Conservation (phyloP, 192 early-diverging fungal genomes). For the Coemansia sp. region DNA sequence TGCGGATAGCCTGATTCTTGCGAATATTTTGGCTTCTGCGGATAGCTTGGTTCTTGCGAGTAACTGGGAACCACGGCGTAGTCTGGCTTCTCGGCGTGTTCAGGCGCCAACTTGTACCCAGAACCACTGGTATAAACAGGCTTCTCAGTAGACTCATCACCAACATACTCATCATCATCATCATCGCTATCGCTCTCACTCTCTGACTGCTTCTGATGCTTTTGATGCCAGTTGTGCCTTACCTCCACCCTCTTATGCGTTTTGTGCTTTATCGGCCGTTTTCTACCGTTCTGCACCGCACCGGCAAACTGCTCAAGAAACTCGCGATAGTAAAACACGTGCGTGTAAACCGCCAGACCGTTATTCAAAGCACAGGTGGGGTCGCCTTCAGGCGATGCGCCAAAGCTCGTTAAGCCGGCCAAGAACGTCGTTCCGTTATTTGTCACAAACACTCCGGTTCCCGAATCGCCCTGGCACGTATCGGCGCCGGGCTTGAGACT, state of each 20-base stretch:
- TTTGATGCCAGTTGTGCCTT: background rate
- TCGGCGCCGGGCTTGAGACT: constrained; percentile 32
- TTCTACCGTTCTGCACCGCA: background rate
- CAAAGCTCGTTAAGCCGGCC: constrained; percentile 50
- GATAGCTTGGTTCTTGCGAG: no score
- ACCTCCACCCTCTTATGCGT: background rate
- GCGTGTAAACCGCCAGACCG: constrained; percentile 43
- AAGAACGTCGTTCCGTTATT: constrained; percentile 16
- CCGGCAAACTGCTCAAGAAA: constrained; percentile 24
- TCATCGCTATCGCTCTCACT: background rate
- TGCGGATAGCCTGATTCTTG: no score
- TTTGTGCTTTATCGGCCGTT: background rate
- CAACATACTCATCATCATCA: background rate
- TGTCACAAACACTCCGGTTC: constrained; percentile 33
- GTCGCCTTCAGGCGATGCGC: constrained; percentile 29
- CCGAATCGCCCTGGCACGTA: constrained; percentile 52
- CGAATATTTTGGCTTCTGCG: no score
- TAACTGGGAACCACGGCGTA: background rate
- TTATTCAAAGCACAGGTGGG: constrained; percentile 45
- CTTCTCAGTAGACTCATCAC: background rate
- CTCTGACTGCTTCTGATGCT: background rate
- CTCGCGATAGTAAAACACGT: constrained; percentile 29
- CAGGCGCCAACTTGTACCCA: background rate
- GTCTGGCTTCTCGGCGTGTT: background rate
- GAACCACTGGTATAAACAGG: background rate